Evolutionary conservation across 1,284 basidiomycete genomes (phyloP), one percentile per base, ranked within the genome.

Genomic region (Hortiboletus rubellus): DNA sequence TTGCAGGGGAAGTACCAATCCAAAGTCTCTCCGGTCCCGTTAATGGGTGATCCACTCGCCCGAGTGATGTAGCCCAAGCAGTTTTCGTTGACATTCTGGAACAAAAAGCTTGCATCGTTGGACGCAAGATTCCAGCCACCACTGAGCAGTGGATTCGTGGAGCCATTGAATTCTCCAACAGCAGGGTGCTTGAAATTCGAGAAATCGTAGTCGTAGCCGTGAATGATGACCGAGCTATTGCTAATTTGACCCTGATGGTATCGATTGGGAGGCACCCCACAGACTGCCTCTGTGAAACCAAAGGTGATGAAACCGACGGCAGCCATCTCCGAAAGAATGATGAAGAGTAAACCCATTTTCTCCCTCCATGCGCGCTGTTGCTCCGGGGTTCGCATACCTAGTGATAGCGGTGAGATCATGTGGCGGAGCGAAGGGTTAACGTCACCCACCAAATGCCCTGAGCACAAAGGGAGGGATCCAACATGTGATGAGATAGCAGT

Each of bases 1-100:
- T 96, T 96, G 81, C 97, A 99, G 4, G 96, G 94, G 75, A 98
- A 98, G 75, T 98, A 98, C 91, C 93, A 97, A 65, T 91, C 82
- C 57, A 87, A 70, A 50, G 75, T 68, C 34, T 79, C 79, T 41
- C 82, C 82, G 17, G 68, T 79, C 42, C 83, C 80, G 9, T 81
- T 77, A 65, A 96, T 94, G 49, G 79, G 81, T 8, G 90, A 89
- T 45, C 82, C 84, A 31, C 77, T 66, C 12, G 91, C 82, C 57
- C 87, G 85, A 14, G 84, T 89, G 67, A 99, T 89, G 67, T 94
- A 67, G 27, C 82, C 83, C 22, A 84, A 74, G 72, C 96, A 99
- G 57, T 89, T 82, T 65, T 89, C 78, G 71, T 96, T 96, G 61
- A 90, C 86, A 51, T 86, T 91, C 76, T 99, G 96, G 78, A 99